Conservation (phyloP, 1,284 basidiomycete species). For the Stereum hirsutum region DNA sequence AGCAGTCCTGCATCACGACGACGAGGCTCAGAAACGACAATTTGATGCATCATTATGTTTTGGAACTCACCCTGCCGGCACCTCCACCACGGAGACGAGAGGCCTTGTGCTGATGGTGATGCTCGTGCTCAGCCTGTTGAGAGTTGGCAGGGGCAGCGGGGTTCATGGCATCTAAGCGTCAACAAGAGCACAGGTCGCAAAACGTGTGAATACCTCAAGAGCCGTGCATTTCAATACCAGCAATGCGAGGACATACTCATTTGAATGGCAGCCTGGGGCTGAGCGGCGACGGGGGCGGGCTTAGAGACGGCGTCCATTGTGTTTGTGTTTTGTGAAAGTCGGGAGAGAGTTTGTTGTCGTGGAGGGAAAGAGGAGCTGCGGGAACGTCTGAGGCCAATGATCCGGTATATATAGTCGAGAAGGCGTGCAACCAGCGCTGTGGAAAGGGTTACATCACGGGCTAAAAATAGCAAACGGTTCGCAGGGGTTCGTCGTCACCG, state of each 20-base stretch:
- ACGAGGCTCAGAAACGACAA: constrained; percentile 1
- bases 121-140: constrained; percentile 19
- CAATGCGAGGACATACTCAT: constrained; percentile 50
- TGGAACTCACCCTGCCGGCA: constrained; percentile 38
- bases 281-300: constrained; percentile 31
- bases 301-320: constrained; percentile 24
- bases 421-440: too few species aligned
- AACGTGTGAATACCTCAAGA: not conserved
- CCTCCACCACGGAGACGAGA: constrained; percentile 53
- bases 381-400: too few species aligned
- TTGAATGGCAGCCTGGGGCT: constrained; percentile 37
- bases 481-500: too few species aligned
- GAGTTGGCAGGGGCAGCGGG: constrained; percentile 21
- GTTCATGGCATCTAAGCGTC: constrained; percentile 28
- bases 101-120: constrained; percentile 32
- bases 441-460: too few species aligned
- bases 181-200: not conserved
- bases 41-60: not conserved
- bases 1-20: constrained; percentile 41
- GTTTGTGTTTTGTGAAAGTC: too few species aligned
- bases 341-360: too few species aligned
- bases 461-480: too few species aligned
- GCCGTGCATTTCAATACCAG: too few species aligned
- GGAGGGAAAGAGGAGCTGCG: too few species aligned
- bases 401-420: too few species aligned